Evolutionary conservation across 2,329 filamentous ascomycete species (phyloP), one percentile per base, ranked within the genome.

Genomic region (Alternaria sp.): DNA sequence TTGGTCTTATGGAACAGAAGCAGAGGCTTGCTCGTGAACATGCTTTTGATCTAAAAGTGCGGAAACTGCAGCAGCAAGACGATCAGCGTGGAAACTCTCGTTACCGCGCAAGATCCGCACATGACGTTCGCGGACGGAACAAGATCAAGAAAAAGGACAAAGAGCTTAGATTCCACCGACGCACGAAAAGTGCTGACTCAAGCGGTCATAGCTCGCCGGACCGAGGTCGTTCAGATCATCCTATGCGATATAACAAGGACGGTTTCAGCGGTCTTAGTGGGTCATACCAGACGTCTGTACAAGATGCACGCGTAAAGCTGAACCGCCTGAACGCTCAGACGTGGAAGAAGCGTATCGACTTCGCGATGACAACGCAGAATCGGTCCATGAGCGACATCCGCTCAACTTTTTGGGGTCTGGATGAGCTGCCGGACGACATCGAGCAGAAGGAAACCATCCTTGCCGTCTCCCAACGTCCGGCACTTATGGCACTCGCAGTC

Each of bases 291-390:
- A 85, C 97, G 10, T 87, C 92, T 0, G 87, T 92, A 41, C 86
- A 90, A 12, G 90, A 95, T 67, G 95, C 95, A 6, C 87, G 89
- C 72, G 84, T 89, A 53, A 90, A 87, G 69, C 84, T 99, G 12
- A 86, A 95, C 71, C 83, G 88, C 56, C 89, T 96, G 73, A 97
- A 98, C 78, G 87, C 94, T 2, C 89, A 93, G 70, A 94, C 92
- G 57, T 99, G 95, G 95, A 97, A 93, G 78, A 89, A 87, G 73
- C 90, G 94, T 16, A 97, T 99, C 63, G 93, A 97, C 72, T 86
- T 88, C 53, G 89, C 90, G 27, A 89, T 92, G 72, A 81, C 83
- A 20, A 87, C 89, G 64, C 90, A 94, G 52, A 90, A 87, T 60
- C 85, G 87, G 32, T 87, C 88, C n/a, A 92, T 94, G 77, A 90